Base-by-base conservation (phyloP, 2,329 filamentous ascomycete genomes). In the Ophiostoma pallidulum region DNA sequence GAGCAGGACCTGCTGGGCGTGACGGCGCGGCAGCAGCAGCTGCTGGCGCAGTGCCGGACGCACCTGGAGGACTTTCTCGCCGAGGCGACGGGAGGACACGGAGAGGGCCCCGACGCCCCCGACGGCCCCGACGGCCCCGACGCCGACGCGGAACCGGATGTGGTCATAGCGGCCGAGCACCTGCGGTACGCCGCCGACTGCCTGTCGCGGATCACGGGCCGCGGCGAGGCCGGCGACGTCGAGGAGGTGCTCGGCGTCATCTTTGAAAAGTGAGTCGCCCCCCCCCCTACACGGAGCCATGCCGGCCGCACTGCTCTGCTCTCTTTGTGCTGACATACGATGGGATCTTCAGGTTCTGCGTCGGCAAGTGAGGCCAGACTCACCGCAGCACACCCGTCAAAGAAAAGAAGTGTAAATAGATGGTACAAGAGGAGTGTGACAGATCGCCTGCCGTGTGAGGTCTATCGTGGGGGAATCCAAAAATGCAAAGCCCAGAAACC, bases 221-320 rank as follows among this genome's bases (percentile, higher is more conserved):
- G 79, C 47, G 90, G 89, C 1, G 86, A 89, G 57, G 78, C 77
- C 35, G 86, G 89, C 3, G 91, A 97, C 64, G 88, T 97, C 14
- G 91, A 98, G 62, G 92, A 97, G 61, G 87, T 98, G 8, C 68
- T 98, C 38, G 92, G 92, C 0, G 90, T 98, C 19, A 90, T 98
- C 4, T 98, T 98, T 68, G 91, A 97, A 64, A 97, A 94, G 86
- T 94, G 69, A 72, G 78, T 77, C n/a, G n/a, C n/a, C n/a, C n/a
- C n/a, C n/a, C n/a, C n/a, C n/a, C n/a, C n/a, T n/a, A n/a, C n/a
- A n/a, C n/a, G n/a, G n/a, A n/a, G n/a, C n/a, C n/a, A n/a, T n/a
- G n/a, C n/a, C n/a, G n/a, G n/a, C n/a, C n/a, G n/a, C n/a, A n/a
- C n/a, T n/a, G n/a, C n/a, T n/a, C n/a, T n/a, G n/a, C n/a, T n/a